These are phyloP conservation scores for Eudorina sp. DNA, from an alignment of 139 green algal genomes.

Conservation along the genomic window DNA sequence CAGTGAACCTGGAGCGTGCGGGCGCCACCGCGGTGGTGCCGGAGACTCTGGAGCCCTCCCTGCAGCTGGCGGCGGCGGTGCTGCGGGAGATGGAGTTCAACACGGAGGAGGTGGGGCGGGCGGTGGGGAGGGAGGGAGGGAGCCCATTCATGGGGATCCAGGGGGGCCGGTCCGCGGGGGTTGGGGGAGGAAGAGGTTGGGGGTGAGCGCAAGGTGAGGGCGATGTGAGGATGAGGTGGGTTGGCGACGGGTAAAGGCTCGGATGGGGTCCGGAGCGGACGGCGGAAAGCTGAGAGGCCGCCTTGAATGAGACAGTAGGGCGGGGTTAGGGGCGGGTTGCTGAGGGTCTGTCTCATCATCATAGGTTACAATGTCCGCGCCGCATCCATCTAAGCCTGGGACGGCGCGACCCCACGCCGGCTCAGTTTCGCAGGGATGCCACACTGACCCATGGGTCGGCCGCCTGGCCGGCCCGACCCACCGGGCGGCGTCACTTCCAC, in stretches of 20 bases:
- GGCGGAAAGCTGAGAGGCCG: not conserved
- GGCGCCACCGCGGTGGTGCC: constrained; percentile 96
- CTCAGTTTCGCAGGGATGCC: not conserved
- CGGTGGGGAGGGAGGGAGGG: not conserved
- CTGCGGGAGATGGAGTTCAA: constrained; percentile 88
- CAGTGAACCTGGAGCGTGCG: constrained; percentile 92
- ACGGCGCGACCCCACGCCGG: not conserved
- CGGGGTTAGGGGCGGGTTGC: too few relatives aligned
- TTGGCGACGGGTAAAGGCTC: too few relatives aligned
- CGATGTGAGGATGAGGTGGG: too few relatives aligned
- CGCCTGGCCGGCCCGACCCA: too few relatives aligned
- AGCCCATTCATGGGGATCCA: not conserved
- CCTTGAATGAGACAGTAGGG: not conserved
- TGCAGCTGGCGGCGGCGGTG: constrained; percentile 96
- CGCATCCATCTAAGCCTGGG: not conserved
- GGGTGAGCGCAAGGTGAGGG: not conserved
- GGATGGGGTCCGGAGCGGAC: too few relatives aligned
- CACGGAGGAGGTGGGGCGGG: constrained; percentile 71
- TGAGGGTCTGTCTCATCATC: too few relatives aligned
- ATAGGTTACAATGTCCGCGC: too few relatives aligned
- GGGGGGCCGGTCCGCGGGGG: not conserved
- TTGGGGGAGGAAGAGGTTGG: not conserved
- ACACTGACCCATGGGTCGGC: too few relatives aligned
- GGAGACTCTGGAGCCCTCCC: constrained; percentile 95
- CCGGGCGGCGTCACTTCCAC: too few relatives aligned